Evolutionary conservation across 2,329 filamentous ascomycete genomes (phyloP).

Genomic region (Colletotrichum truncatum): DNA sequence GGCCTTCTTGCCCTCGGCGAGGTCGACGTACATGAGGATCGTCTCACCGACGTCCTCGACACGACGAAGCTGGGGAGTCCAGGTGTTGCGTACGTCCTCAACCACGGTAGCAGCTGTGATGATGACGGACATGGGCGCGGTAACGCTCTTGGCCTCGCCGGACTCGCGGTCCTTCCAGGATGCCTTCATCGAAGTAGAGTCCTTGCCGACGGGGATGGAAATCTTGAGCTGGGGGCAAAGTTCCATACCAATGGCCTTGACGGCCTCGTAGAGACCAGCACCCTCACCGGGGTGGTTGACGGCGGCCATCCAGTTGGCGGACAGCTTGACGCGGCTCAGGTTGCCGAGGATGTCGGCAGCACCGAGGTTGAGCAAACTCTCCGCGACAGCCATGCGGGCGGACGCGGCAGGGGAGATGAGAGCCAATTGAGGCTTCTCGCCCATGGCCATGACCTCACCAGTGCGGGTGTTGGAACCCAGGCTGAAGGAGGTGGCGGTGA

Average conservation of each 20-base stretch:
- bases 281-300: constrained; percentile 92
- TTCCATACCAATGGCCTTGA: constrained; percentile 91
- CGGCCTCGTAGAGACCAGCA: constrained; percentile 91
- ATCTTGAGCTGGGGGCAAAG: constrained; percentile 91
- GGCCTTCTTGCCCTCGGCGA: constrained; percentile 81
- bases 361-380: constrained; percentile 92
- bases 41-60: constrained; percentile 90
- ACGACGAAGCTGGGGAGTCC: constrained; percentile 89
- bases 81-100: constrained; percentile 83
- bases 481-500: constrained; percentile 85
- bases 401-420: constrained; percentile 91
- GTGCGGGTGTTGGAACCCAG: constrained; percentile 72
- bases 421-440: constrained; percentile 88
- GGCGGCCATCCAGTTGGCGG: constrained; percentile 99
- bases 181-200: constrained; percentile 99
- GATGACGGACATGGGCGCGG: constrained; percentile 88
- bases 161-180: constrained; percentile 82
- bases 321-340: constrained; percentile 83
- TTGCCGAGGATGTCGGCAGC: constrained; percentile 78
- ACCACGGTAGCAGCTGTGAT: constrained; percentile 92
- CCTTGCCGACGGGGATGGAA: constrained; percentile 95
- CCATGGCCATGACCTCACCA: constrained; percentile 98
- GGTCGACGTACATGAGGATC: constrained; percentile 88
- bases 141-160: constrained; percentile 82
- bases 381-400: constrained; percentile 94